A percentile compares a stretch with the other conserved stretches of the same genome.
These are phyloP conservation scores for Zymoseptoria brevis DNA, from an alignment of 2,329 filamentous ascomycete genomes.

Conservation along the genomic window DNA sequence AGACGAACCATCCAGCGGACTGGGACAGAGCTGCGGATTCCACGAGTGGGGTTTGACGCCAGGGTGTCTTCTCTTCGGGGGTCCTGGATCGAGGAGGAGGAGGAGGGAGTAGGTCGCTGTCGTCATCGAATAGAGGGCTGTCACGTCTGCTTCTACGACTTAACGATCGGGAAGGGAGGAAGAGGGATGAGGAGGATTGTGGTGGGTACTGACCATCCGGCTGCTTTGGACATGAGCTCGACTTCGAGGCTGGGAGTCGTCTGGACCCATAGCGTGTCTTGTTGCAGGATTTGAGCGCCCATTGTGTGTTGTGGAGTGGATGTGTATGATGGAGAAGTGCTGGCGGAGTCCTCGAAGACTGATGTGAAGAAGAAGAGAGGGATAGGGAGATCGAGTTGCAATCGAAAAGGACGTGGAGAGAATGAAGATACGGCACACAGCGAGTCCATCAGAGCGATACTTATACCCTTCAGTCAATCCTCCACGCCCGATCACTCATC, in stretches of 20 bases:
- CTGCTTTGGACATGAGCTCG: slow-evolving; percentile 56
- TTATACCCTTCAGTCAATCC: neutral
- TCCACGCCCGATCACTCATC: neutral
- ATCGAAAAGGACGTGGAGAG: neutral
- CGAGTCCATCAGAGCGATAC: neutral
- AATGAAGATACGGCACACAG: neutral
- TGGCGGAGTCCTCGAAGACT: neutral
- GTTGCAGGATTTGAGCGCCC: neutral
- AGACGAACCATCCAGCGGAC: slow-evolving; percentile 63
- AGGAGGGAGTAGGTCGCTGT: neutral
- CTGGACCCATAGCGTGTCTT: slow-evolving; percentile 53
- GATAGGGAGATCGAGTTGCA: neutral
- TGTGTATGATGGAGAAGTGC: neutral
- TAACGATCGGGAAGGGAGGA: neutral
- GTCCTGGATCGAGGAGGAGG: neutral
- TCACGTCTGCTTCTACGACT: neutral
- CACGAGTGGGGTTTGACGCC: slow-evolving; percentile 64
- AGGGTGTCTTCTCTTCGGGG: slow-evolving; percentile 38
- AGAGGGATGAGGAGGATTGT: neutral
- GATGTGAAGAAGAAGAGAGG: neutral
- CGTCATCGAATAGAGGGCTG: neutral
- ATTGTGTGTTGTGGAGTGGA: neutral
- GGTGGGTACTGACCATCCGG: slow-evolving; percentile 55
- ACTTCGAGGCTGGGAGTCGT: slow-evolving; percentile 62
- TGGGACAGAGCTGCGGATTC: slow-evolving; percentile 59